Percentiles rank a stretch among this genome's conserved stretches.
Conservation (phyloP, 306 rosid species). For the Vigna hirtella region DNA sequence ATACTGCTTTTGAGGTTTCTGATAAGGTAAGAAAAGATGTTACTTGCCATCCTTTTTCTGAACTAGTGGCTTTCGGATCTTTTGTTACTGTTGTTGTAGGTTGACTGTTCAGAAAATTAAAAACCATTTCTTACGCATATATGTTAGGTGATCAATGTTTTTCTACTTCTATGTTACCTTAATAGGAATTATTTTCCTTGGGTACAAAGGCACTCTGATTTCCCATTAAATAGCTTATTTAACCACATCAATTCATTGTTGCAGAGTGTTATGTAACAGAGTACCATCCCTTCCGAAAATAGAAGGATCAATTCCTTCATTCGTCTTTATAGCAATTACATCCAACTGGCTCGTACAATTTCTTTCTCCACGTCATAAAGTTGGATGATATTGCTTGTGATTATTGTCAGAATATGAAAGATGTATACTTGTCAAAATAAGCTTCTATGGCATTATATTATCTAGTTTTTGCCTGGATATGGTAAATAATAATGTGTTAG, state of each 20-base stretch:
- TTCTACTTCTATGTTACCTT: background rate
- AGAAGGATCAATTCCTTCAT: slow-evolving; percentile 12
- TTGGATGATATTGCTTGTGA: background rate
- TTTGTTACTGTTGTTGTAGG: background rate
- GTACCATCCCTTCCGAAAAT: slow-evolving; percentile 12
- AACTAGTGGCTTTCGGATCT: slow-evolving; percentile 12
- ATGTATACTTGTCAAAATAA: background rate
- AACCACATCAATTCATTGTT: slow-evolving; percentile 20
- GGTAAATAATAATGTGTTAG: background rate
- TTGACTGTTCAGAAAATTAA: slow-evolving; percentile 20
- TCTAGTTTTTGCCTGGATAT: background rate
- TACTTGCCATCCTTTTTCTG: background rate
- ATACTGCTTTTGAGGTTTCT: slow-evolving; percentile 34
- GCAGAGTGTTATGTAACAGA: background rate
- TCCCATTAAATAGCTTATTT: background rate
- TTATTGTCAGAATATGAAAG: background rate
- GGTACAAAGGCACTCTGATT: slow-evolving; percentile 17
- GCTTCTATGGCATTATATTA: background rate
- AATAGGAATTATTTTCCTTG: background rate
- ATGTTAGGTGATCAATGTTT: slow-evolving; percentile 11
- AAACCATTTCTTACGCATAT: slow-evolving; percentile 2
- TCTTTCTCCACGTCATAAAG: background rate
- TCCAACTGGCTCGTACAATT: background rate
- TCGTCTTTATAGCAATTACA: slow-evolving; percentile 10
- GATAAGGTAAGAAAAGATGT: slow-evolving; percentile 21